Evolutionary conservation across 2,329 filamentous ascomycete genomes (phyloP).

Genomic region (Ceratocystis diversiconidia): DNA sequence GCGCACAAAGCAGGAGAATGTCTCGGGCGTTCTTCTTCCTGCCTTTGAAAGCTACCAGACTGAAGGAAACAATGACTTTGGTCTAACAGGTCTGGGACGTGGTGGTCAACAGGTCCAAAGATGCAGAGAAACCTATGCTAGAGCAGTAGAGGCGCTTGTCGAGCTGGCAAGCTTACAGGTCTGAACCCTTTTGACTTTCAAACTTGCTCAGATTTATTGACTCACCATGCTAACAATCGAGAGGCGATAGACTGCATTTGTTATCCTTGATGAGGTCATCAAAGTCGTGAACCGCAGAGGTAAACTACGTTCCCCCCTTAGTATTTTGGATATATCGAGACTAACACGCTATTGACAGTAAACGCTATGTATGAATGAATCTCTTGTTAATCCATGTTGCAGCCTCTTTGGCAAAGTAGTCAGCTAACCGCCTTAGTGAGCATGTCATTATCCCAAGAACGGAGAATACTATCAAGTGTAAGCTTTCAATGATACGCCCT

Average conservation of each 20-base stretch:
- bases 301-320: slow-evolving; percentile 27
- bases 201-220: background rate
- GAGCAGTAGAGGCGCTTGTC: slow-evolving; percentile 89
- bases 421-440: slow-evolving; percentile 46
- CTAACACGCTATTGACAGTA: slow-evolving; percentile 37
- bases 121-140: slow-evolving; percentile 87
- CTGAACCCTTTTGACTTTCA: slow-evolving; percentile 11
- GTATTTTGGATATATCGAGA: background rate
- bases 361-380: slow-evolving; percentile 64
- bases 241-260: slow-evolving; percentile 63
- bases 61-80: slow-evolving; percentile 90
- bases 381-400: background rate
- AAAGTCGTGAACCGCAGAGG: slow-evolving; percentile 96
- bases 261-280: slow-evolving; percentile 96
- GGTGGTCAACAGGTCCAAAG: slow-evolving; percentile 93
- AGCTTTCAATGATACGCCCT: slow-evolving; percentile 22
- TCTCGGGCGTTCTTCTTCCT: slow-evolving; percentile 87
- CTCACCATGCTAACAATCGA: background rate
- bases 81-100: slow-evolving; percentile 86
- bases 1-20: slow-evolving; percentile 93
- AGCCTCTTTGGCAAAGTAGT: slow-evolving; percentile 26
- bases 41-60: slow-evolving; percentile 82
- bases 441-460: slow-evolving; percentile 95
- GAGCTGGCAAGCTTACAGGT: slow-evolving; percentile 84
- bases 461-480: slow-evolving; percentile 98